Base-by-base conservation (phyloP, 1,139 yeast species). In the Geotrichum cucujoidarum region DNA sequence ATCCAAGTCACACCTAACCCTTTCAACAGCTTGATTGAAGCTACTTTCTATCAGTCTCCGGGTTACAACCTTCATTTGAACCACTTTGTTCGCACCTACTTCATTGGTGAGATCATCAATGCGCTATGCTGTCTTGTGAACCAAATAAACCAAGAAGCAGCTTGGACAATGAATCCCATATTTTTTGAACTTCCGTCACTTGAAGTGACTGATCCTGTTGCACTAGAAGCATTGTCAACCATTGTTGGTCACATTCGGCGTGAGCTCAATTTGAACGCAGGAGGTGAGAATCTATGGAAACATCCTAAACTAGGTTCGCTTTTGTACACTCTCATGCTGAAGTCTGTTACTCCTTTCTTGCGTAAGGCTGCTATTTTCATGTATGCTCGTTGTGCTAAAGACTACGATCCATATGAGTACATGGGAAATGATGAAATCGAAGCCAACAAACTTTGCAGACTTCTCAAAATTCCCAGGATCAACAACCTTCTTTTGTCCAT, bases 301-400 rank as follows among this genome's bases (percentile, higher is more conserved):
- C 40, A 47, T 30, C 36, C 44, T 21, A 47, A 47, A 30, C 37
- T 43, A 5, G 44, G 44, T 8, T 24, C 24, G 4, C 27, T 47
- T 14, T 56, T 81, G 1, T 80, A 74, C 57, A 70, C 83, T 0
- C 72, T 84, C 77, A 49, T 83, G 38, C 62, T 76, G 14, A 80
- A 80, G 58, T 66, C 81, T 0, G 64, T 75, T 5, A 76, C 85
- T 0, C 88, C 90, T 14, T 85, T 83, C 55, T 68, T 87, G 53
- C 74, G 96, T 55, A 76, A 81, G 56, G 72, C 80, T 5, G 77
- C 87, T 1, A 76, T 88, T 4, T 77, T 77, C 55, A 72, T 81
- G 0, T 74, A 66, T 60, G 78, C 81, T 6, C 67, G 73, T 39
- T 80, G 80, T 64, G 83, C 88, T 1, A 73, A 77, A 37, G 67